Base-by-base conservation (phyloP, 2,329 filamentous ascomycete species). In the Botrytis pseudocinerea region DNA sequence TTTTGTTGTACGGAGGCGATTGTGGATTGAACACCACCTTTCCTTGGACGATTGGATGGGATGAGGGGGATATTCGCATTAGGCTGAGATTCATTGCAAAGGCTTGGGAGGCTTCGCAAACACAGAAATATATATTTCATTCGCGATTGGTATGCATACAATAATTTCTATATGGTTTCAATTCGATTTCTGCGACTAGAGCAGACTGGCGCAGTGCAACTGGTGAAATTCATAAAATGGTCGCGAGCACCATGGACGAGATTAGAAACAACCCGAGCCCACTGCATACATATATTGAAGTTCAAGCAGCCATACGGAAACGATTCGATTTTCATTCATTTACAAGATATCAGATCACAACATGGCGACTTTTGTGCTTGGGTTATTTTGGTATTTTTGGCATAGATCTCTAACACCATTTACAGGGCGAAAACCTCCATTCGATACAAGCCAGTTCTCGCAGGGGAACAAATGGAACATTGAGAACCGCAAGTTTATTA, bases 1-100 rank as follows among this genome's bases (percentile, higher is more conserved):
- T 83, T 81, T 82, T 80, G 79, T 80, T 77, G 78, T 82, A 77
- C 78, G 82, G 76, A 82, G 81, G 74, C 79, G 80, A 79, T 81
- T 83, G 78, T 82, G 81, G 74, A 81, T 81, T 74, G 82, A 81
- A 75, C 82, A 82, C 78, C 80, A 83, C 78, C 82, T 82, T 74
- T 82, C 82, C 74, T 79, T 81, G 77, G 82, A 84, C 77, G 82
- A 84, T 80, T 83, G 82, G 80, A 78, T 84, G 79, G 84, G 82
- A 80, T 85, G 83, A 85, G 71, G 77, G 79, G 71, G 77, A 77
- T 74, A 80, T 78, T 69, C 74, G 79, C 78, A 81, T 80, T 79
- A 79, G 78, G 80, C 79, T 81, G 77, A 78, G 75, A 76, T 73
- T 79, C 72, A 81, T 80, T 75, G 79, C 80, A 74, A 78, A 78